These are phyloP conservation scores for Microdochium nivale DNA, from an alignment of 2,329 filamentous ascomycete species.

Conservation along the genomic window DNA sequence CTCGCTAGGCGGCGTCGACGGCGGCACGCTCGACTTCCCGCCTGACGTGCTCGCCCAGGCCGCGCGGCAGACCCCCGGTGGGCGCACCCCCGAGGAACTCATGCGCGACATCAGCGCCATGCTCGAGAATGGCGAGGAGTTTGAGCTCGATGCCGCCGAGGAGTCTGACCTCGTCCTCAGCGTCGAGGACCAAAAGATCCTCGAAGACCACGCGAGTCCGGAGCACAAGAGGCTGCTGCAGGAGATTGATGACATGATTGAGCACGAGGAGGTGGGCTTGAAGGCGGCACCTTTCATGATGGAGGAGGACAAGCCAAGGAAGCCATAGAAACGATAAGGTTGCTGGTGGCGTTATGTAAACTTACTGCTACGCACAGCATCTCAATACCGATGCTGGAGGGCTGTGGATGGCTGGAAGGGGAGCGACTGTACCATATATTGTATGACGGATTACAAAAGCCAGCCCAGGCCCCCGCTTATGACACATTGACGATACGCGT, in stretches of 20 bases:
- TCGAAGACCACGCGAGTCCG: background rate
- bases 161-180: background rate
- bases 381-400: too few species aligned
- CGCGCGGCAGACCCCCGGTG: conserved; percentile 3
- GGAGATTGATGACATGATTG: background rate
- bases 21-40: conserved; percentile 22
- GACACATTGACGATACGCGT: too few species aligned
- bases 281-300: conserved; percentile 17
- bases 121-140: conserved; percentile 30
- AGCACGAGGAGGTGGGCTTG: conserved; percentile 16
- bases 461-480: too few species aligned
- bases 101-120: conserved; percentile 29
- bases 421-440: conserved; percentile 6
- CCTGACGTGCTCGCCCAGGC: conserved; percentile 18
- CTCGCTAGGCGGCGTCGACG: conserved; percentile 24
- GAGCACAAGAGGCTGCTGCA: background rate
- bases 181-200: background rate
- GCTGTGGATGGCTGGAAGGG: too few species aligned
- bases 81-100: conserved; percentile 16
- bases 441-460: too few species aligned
- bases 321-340: background rate
- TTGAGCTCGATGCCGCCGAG: conserved; percentile 16
- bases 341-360: conserved; percentile 23
- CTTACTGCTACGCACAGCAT: too few species aligned
- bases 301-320: conserved; percentile 12